Evolutionary conservation across 805 yeast genomes (phyloP), one percentile per base, ranked within the genome.

Genomic region (Candida vartiovaarae): DNA sequence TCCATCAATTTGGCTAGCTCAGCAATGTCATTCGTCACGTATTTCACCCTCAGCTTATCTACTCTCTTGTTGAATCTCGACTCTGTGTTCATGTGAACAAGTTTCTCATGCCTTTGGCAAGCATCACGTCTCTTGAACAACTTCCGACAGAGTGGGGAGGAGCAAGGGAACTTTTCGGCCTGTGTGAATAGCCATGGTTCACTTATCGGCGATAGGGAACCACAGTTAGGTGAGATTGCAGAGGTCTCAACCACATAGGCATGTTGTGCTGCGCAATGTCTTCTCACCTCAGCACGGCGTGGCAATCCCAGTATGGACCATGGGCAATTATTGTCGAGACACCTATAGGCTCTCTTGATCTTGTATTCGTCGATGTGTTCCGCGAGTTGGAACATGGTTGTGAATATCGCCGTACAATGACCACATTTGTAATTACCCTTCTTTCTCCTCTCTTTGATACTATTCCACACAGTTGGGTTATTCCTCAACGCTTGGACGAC

Each of bases 61-160:
- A 53, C 44, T 36, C 69, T 53, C 46, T 54, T 66, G 49, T 71
- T 71, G 53, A 70, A 71, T 23, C 75, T 49, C 23, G 72, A 67
- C 4, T 59, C 52, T 6, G 53, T 52, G 41, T 70, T 68, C 24
- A 61, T 52, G 53, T 78, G 82, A 10, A 75, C 80, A 46, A 77
- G 62, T 40, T 68, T 67, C 28, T 65, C 65, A 52, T 79, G 85
- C 49, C 84, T 66, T 36, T 65, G 68, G 44, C 71, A 64, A 1
- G 82, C 72, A 55, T 79, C 84, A 42, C 68, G 70, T 40, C 84
- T 61, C 47, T 70, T 70, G 52, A 78, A 78, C 6, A 52, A 54
- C 48, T 72, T 75, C 8, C 66, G 69, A 51, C 84, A 79, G 40
- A 55, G 54, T 4, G 56, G 52, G 37, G 59, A 52, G 0, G 61